phyloP scores from a whole-genome alignment of 176 grass and related monocot species.

The Puccinellia tenuiflora region DNA sequence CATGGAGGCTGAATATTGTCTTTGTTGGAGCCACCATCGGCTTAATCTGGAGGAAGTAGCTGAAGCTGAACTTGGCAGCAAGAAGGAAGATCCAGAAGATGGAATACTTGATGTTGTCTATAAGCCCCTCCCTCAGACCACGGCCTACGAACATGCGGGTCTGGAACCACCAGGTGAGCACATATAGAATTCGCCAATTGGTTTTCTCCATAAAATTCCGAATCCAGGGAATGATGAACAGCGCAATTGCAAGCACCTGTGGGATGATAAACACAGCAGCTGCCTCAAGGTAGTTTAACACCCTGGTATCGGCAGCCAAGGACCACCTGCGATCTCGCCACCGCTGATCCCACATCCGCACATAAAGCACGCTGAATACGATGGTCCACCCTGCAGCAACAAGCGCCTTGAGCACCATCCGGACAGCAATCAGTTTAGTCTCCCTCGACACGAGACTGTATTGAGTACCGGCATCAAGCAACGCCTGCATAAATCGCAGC shows the following conservation, averaged over 20 bases:
- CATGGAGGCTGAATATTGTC: slow-evolving; percentile 50
- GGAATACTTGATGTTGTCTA: slow-evolving; percentile 83
- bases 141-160: slow-evolving; percentile 85
- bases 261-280: slow-evolving; percentile 80
- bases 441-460: slow-evolving; percentile 77
- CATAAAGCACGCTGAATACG: slow-evolving; percentile 66
- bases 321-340: slow-evolving; percentile 75
- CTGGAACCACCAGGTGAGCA: slow-evolving; percentile 94
- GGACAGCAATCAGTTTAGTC: slow-evolving; percentile 38
- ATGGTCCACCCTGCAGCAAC: slow-evolving; percentile 72
- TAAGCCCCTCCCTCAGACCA: slow-evolving; percentile 73
- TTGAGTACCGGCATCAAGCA: slow-evolving; percentile 80
- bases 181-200: slow-evolving; percentile 84
- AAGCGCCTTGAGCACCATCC: slow-evolving; percentile 80
- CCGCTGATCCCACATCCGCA: slow-evolving; percentile 69
- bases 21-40: slow-evolving; percentile 81
- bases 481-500: slow-evolving; percentile 70
- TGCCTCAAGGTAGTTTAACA: slow-evolving; percentile 70
- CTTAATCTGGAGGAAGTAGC: slow-evolving; percentile 89
- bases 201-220: slow-evolving; percentile 86
- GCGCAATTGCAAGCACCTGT: slow-evolving; percentile 50
- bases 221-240: slow-evolving; percentile 86
- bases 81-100: slow-evolving; percentile 77
- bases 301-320: slow-evolving; percentile 47
- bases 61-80: slow-evolving; percentile 73